These are phyloP conservation scores for Lodderomyces parapsilosis DNA, from an alignment of 1,139 yeast genomes.

Conservation along the genomic window DNA sequence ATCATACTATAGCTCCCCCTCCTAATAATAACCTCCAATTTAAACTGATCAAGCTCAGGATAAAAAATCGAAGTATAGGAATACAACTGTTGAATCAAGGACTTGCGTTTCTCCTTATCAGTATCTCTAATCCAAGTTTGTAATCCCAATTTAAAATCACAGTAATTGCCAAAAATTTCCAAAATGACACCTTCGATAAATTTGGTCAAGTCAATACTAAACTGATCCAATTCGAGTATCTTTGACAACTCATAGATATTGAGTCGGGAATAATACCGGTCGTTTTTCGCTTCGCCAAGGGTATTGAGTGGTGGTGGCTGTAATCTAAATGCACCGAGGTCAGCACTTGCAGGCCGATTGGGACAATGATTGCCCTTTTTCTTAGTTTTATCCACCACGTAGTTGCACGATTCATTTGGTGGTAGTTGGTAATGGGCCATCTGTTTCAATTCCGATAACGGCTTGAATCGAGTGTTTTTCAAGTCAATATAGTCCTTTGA, in stretches of 20 bases:
- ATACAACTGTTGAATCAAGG: slow-evolving; percentile 50
- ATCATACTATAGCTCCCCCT: slow-evolving; percentile 77
- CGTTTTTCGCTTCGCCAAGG: slow-evolving; percentile 11
- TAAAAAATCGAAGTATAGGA: slow-evolving; percentile 46
- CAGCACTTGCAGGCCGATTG: slow-evolving; percentile 10
- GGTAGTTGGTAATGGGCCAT: slow-evolving; percentile 11
- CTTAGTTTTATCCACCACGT: slow-evolving; percentile 2
- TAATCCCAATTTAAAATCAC: slow-evolving; percentile 69
- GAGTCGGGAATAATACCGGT: slow-evolving; percentile 27
- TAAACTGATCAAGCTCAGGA: slow-evolving; percentile 47
- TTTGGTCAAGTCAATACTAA: slow-evolving; percentile 25
- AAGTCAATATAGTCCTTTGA: slow-evolving; percentile 12
- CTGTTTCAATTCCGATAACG: slow-evolving; percentile 9
- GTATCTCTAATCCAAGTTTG: slow-evolving; percentile 85
- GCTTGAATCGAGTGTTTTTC: slow-evolving; percentile 11
- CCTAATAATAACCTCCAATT: slow-evolving; percentile 68
- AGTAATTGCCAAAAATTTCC: slow-evolving; percentile 51
- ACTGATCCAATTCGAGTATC: slow-evolving; percentile 24
- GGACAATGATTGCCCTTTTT: slow-evolving; percentile 8
- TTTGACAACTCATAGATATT: slow-evolving; percentile 28
- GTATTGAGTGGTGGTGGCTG: not conserved
- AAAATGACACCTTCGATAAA: slow-evolving; percentile 56
- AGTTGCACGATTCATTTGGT: slow-evolving; percentile 9
- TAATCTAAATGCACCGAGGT: slow-evolving; percentile 2
- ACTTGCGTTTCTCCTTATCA: slow-evolving; percentile 46